Conservation (phyloP, 768 basidiomycete genomes). For the Tremella mesenterica region DNA sequence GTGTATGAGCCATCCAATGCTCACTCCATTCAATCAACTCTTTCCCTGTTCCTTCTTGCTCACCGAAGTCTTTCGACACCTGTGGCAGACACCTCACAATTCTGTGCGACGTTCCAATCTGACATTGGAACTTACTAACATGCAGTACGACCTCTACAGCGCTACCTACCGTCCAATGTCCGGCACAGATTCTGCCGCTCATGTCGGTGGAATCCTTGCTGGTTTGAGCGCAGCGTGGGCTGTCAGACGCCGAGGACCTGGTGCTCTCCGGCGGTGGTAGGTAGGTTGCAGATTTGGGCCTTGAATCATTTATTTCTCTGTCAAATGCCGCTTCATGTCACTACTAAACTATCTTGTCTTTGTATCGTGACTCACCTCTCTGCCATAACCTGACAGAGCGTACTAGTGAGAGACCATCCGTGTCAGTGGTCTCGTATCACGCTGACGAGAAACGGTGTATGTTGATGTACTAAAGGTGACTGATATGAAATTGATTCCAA, state of each 20-base stretch:
- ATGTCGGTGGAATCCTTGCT: conserved; percentile 38
- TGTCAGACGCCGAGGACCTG: conserved; percentile 4
- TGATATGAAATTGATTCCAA: too few relatives aligned
- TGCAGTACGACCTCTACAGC: conserved; percentile 37
- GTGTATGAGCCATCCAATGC: too few relatives aligned
- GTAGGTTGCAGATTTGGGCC: too few relatives aligned
- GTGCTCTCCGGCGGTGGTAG: neutral
- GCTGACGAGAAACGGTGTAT: too few relatives aligned
- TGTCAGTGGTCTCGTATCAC: too few relatives aligned
- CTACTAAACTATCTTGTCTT: too few relatives aligned
- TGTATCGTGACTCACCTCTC: too few relatives aligned
- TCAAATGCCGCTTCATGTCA: too few relatives aligned
- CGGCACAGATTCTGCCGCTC: conserved; percentile 38
- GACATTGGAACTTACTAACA: neutral
- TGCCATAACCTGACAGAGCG: too few relatives aligned
- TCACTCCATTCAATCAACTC: neutral
- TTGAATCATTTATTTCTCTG: too few relatives aligned
- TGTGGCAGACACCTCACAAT: neutral
- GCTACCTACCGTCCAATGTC: conserved; percentile 20
- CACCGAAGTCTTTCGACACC: neutral
- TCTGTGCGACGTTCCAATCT: neutral
- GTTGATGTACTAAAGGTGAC: too few relatives aligned
- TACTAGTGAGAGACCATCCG: too few relatives aligned
- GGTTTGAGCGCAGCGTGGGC: conserved; percentile 33
- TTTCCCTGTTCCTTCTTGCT: neutral